Conservation (phyloP, 805 yeast species). For the Candida succiphila region DNA sequence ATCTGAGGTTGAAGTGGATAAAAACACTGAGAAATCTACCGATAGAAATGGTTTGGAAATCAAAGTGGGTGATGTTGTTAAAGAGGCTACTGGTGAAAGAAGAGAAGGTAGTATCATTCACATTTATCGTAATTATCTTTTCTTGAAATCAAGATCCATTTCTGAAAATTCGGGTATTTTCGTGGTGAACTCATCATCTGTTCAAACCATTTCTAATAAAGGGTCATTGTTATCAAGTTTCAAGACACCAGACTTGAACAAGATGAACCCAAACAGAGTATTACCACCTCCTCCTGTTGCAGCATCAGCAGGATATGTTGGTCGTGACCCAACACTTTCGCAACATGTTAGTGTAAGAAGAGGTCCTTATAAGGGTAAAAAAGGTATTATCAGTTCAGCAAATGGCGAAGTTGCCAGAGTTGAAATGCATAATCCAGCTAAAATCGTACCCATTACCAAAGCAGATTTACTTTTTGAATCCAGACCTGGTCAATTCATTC, state of each 20-base stretch:
- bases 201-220: conserved; percentile 78
- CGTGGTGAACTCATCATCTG: conserved; percentile 65
- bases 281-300: conserved; percentile 52
- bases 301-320: conserved; percentile 44
- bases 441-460: conserved; percentile 78
- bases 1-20: conserved; percentile 54
- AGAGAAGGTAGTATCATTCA: conserved; percentile 85
- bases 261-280: conserved; percentile 75
- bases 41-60: conserved; percentile 81
- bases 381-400: conserved; percentile 89
- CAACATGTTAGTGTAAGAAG: conserved; percentile 79
- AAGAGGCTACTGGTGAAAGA: conserved; percentile 72
- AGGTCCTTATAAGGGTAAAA: conserved; percentile 92
- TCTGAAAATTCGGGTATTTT: conserved; percentile 87
- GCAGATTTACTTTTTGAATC: conserved; percentile 61
- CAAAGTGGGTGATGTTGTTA: conserved; percentile 86
- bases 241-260: conserved; percentile 56
- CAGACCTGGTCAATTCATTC: conserved; percentile 59
- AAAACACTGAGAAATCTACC: conserved; percentile 72
- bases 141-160: conserved; percentile 70
- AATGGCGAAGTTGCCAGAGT: conserved; percentile 86
- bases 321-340: conserved; percentile 74
- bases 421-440: conserved; percentile 87
- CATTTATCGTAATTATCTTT: conserved; percentile 70
- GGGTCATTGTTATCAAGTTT: conserved; percentile 50